Evolutionary conservation across 2,329 filamentous ascomycete species (phyloP).

Genomic region (Cytospora piceae): DNA sequence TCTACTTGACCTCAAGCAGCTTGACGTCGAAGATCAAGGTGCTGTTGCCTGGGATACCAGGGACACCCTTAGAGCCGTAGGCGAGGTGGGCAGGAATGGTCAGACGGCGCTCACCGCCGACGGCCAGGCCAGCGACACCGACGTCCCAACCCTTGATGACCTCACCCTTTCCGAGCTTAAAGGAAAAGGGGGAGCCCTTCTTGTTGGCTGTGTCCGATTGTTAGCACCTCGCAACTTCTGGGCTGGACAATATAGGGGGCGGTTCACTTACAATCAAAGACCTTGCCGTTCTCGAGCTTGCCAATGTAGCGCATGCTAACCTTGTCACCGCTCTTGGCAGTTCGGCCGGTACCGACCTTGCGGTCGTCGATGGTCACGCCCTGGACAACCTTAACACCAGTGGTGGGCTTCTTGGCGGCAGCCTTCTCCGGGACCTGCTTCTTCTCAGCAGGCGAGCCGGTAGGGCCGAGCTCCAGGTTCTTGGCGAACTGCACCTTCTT

Average conservation of each 20-base stretch:
- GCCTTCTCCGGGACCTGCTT: conserved; percentile 49
- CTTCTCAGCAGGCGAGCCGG: conserved; percentile 60
- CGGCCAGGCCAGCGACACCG: conserved; percentile 87
- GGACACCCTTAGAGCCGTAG: conserved; percentile 82
- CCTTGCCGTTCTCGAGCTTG: conserved; percentile 91
- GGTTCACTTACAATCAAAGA: conserved; percentile 79
- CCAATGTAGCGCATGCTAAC: conserved; percentile 98
- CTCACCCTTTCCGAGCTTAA: conserved; percentile 91
- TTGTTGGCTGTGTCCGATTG: conserved; percentile 75
- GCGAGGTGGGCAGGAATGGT: conserved; percentile 85
- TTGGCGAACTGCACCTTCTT: conserved; percentile 99
- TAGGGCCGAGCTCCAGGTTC: conserved; percentile 96
- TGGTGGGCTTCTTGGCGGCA: conserved; percentile 47
- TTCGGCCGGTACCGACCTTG: conserved; percentile 83
- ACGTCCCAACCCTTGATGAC: conserved; percentile 99
- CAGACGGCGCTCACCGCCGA: conserved; percentile 91
- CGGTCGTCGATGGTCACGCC: conserved; percentile 95
- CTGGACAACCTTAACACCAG: conserved; percentile 77
- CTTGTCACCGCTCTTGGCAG: conserved; percentile 86
- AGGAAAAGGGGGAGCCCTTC: conserved; percentile 95
- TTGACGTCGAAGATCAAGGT: conserved; percentile 91
- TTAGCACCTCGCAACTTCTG: conserved; percentile 12
- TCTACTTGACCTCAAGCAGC: conserved; percentile 80
- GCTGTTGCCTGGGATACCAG: conserved; percentile 90
- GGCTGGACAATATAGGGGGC: conserved; percentile 2